Percentiles rank a stretch among this genome's conserved stretches.
phyloP scores from a whole-genome alignment of 1,284 basidiomycete genomes.

The Heimioporus retisporus region DNA sequence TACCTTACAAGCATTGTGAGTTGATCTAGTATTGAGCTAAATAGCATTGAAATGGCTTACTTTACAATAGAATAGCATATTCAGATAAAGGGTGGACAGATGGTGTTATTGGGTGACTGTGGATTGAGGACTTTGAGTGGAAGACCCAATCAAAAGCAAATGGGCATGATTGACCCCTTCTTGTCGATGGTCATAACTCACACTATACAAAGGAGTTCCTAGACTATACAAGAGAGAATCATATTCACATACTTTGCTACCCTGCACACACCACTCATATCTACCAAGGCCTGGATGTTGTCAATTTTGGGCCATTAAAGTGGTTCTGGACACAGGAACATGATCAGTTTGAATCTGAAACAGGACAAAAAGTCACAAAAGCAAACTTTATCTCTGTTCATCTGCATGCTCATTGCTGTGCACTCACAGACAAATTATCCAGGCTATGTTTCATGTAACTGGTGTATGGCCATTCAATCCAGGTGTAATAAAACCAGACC shows the following conservation, averaged over 20 bases:
- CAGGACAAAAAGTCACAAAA: background rate
- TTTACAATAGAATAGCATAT: background rate
- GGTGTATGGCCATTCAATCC: slow-evolving; percentile 6
- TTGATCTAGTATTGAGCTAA: background rate
- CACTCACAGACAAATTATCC: background rate
- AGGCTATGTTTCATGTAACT: background rate
- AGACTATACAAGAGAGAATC: background rate
- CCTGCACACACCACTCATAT: background rate
- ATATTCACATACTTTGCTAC: slow-evolving; percentile 8
- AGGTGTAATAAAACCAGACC: background rate
- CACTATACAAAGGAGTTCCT: slow-evolving; percentile 9
- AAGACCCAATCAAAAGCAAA: background rate
- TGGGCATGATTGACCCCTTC: background rate
- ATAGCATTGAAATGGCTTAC: too few species aligned
- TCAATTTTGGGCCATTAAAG: slow-evolving; percentile 1
- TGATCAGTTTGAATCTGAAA: background rate
- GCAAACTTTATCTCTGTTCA: slow-evolving; percentile 5
- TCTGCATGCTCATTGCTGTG: background rate
- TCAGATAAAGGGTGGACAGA: slow-evolving; percentile 8
- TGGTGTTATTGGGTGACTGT: background rate
- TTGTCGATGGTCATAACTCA: slow-evolving; percentile 11
- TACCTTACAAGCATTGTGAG: background rate
- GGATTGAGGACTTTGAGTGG: slow-evolving; percentile 3
- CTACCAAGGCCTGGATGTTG: slow-evolving; percentile 11
- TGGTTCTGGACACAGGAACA: background rate